These are phyloP conservation scores for Cryptomeria japonica DNA, from an alignment of 75 land plant genomes.

Conservation along the genomic window DNA sequence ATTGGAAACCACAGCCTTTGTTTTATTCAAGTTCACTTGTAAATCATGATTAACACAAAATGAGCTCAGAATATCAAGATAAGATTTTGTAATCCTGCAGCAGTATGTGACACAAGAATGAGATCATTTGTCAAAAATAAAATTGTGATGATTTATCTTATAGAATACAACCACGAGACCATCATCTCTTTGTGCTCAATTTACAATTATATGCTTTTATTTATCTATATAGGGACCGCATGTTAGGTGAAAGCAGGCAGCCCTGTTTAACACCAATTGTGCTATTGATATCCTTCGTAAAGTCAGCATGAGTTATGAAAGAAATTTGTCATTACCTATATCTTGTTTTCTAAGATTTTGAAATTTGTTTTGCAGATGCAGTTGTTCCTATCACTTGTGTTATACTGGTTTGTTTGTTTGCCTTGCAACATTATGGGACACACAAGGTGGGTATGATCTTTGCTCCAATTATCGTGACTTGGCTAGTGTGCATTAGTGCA, in stretches of 20 bases:
- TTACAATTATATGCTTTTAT: too few species aligned
- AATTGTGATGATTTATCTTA: neutral
- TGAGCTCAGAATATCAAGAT: neutral
- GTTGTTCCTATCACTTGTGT: conserved; percentile 72
- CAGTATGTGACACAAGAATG: neutral
- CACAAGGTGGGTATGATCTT: conserved; percentile 76
- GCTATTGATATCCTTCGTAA: too few species aligned
- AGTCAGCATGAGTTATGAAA: neutral
- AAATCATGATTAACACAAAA: neutral
- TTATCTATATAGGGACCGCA: too few species aligned
- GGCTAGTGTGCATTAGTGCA: conserved; percentile 81
- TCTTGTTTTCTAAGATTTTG: conserved; percentile 3
- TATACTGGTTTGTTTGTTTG: conserved; percentile 72
- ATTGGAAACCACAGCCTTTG: too few species aligned
- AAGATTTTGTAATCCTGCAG: neutral
- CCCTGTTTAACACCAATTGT: too few species aligned
- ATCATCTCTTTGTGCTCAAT: too few species aligned
- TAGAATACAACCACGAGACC: neutral
- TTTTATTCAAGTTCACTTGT: too few species aligned
- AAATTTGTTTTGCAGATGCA: conserved; percentile 52
- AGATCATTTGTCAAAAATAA: neutral
- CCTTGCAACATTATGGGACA: conserved; percentile 85
- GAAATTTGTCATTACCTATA: neutral
- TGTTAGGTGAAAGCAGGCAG: too few species aligned
- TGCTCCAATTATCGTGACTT: conserved; percentile 77